Base-by-base conservation (phyloP, 2,329 filamentous ascomycete genomes). In the Cladosporium velox region DNA sequence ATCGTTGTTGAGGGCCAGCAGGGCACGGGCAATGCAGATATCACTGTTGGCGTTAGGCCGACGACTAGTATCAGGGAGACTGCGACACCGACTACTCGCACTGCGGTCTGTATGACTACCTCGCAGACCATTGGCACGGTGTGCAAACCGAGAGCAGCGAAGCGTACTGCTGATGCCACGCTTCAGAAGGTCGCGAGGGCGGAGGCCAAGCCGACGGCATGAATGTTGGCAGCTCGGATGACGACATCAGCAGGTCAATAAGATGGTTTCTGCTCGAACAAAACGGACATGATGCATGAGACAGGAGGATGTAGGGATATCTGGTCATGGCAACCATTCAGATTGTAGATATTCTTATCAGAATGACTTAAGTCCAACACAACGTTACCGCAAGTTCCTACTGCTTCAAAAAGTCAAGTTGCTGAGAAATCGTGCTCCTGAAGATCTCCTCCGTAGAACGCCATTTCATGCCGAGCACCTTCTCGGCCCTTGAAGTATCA, bases 1-100 rank as follows among this genome's bases (percentile, higher is more conserved):
- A 52, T 62, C 2, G 59, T 62, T 5, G 44, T 61, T 15, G 59
- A 61, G 30, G 59, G 59, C 15, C 59, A 61, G 59, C 41, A 61
- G 30, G 59, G 59, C 4, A 61, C 10, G 26, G 59, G 59, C 1
- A 61, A 61, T 26, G 59, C 59, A 10, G 59, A 61, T n/a, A 51
- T 61, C n/a, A 61, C 59, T 30, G 59, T 61, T 51, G 59, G 59
- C 14, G 59, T 61, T 18, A 21, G 59, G 44, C 59, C 44, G 1
- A 52, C 59, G 24, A 54, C 44, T 21, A 52, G 32, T 18, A 62
- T 52, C 32, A 62, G 32, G 32, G 44, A 52, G 44, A 62, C 59
- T 18, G 44, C 44, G 6, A 52, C 59, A 15, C 44, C 44, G 32
- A 62, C 59, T 8, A 62, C 59, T 6, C 18, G 44, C 12, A 52